These are phyloP conservation scores for Echeveria elegans DNA, from an alignment of 164 flowering plant species.

Conservation along the genomic window DNA sequence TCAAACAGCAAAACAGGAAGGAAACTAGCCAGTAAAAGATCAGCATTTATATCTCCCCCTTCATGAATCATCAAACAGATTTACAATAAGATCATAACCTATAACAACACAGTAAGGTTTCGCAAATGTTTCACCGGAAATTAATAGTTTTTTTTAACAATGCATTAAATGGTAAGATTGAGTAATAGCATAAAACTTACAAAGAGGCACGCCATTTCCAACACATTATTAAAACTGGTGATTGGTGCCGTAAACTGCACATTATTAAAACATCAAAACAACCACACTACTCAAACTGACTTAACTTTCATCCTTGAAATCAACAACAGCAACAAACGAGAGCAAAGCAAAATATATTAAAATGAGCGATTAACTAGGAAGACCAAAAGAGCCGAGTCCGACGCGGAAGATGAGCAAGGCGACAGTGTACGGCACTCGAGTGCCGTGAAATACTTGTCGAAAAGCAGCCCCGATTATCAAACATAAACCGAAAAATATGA, in stretches of 20 bases:
- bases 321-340: too few relatives aligned
- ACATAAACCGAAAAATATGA: conserved; percentile 58
- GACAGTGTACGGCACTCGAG: conserved; percentile 88
- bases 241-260: conserved; percentile 70
- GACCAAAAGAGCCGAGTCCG: conserved; percentile 83
- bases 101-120: not conserved
- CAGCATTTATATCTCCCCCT: conserved; percentile 89
- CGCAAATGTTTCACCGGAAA: too few relatives aligned
- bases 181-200: conserved; percentile 35
- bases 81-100: conserved; percentile 3
- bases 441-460: conserved; percentile 73
- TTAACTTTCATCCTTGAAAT: too few relatives aligned
- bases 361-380: not conserved
- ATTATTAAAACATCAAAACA: not conserved
- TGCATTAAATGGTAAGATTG: not conserved
- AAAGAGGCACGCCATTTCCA: conserved; percentile 82
- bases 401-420: conserved; percentile 78
- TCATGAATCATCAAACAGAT: conserved; percentile 13
- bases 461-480: conserved; percentile 68
- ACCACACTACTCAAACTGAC: too few relatives aligned
- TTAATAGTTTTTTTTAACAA: not conserved
- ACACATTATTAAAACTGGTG: conserved; percentile 59
- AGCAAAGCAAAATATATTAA: not conserved
- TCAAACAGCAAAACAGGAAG: conserved; percentile 98
- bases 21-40: conserved; percentile 81